phyloP scores from a whole-genome alignment of 306 rosid genomes.

The Mimosa bimucronata region DNA sequence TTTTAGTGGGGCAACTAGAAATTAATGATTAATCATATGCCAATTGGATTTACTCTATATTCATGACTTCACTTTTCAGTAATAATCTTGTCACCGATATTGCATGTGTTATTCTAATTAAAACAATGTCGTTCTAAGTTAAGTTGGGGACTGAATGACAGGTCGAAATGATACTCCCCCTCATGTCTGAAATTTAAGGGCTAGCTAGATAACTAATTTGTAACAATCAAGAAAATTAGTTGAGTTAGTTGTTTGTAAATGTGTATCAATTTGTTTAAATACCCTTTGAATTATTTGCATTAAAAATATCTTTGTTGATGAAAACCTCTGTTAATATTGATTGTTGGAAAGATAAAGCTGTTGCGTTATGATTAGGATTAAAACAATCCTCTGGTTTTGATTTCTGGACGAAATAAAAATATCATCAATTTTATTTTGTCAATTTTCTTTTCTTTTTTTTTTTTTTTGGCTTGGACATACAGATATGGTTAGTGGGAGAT shows the following conservation, averaged over 20 bases:
- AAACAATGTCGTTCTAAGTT: not conserved
- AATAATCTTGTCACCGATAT: not conserved
- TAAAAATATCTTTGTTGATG: too few species aligned
- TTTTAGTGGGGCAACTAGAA: not conserved
- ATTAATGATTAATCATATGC: not conserved
- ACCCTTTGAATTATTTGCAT: too few species aligned
- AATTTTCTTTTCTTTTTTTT: not conserved
- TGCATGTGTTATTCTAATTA: not conserved
- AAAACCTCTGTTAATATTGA: not conserved
- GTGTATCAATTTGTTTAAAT: too few species aligned
- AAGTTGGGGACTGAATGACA: not conserved
- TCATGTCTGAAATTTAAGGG: not conserved
- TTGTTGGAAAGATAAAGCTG: not conserved
- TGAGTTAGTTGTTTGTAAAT: too few species aligned
- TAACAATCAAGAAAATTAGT: not conserved
- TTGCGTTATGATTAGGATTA: too few species aligned
- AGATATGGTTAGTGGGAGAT: constrained; percentile 84
- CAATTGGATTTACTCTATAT: not conserved
- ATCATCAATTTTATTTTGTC: not conserved
- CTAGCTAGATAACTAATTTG: not conserved
- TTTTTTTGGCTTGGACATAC: not conserved
- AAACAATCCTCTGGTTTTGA: not conserved
- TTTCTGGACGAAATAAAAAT: not conserved
- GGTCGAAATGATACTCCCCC: not conserved
- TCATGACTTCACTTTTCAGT: not conserved